A percentile compares a stretch with the other conserved stretches of the same genome.
phyloP scores from a whole-genome alignment of 2,329 filamentous ascomycete genomes.

The Lojkania enalia region DNA sequence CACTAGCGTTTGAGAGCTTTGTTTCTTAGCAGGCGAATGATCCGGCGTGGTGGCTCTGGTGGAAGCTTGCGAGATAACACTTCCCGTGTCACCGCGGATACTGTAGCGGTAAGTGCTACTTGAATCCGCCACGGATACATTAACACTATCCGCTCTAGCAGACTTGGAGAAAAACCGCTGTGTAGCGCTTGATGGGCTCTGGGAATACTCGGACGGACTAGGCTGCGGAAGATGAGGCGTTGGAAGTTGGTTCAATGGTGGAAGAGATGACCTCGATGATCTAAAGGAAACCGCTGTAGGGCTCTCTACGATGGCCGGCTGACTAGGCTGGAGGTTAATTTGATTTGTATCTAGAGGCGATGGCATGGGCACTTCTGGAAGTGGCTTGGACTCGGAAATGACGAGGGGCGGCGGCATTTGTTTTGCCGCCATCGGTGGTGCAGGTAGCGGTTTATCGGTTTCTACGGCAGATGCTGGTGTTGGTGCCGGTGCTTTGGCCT shows the following conservation, averaged over 20 bases:
- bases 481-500: constrained; percentile 8
- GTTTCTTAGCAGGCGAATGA: constrained; percentile 55
- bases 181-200: constrained; percentile 41
- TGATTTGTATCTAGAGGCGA: constrained; percentile 41
- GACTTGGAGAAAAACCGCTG: constrained; percentile 34
- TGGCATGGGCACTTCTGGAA: constrained; percentile 63
- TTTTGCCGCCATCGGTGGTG: constrained; percentile 42
- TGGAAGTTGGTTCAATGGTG: constrained; percentile 34
- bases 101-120: constrained; percentile 76
- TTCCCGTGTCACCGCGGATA: constrained; percentile 76
- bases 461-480: constrained; percentile 25
- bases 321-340: constrained; percentile 26
- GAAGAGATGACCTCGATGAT: constrained; percentile 55
- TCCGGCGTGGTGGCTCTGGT: constrained; percentile 90
- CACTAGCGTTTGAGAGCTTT: constrained; percentile 60
- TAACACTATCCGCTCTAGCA: constrained; percentile 62
- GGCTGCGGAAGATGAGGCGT: constrained; percentile 31
- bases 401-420: constrained; percentile 46
- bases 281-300: constrained; percentile 46
- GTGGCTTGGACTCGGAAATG: constrained; percentile 65
- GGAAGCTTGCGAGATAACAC: constrained; percentile 77
- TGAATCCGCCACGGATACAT: constrained; percentile 75
- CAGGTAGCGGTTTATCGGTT: constrained; percentile 44
- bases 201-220: constrained; percentile 31
- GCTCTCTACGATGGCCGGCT: constrained; percentile 31